Evolutionary conservation across 2,329 filamentous ascomycete genomes (phyloP).

Genomic region (Colletotrichum sp.): DNA sequence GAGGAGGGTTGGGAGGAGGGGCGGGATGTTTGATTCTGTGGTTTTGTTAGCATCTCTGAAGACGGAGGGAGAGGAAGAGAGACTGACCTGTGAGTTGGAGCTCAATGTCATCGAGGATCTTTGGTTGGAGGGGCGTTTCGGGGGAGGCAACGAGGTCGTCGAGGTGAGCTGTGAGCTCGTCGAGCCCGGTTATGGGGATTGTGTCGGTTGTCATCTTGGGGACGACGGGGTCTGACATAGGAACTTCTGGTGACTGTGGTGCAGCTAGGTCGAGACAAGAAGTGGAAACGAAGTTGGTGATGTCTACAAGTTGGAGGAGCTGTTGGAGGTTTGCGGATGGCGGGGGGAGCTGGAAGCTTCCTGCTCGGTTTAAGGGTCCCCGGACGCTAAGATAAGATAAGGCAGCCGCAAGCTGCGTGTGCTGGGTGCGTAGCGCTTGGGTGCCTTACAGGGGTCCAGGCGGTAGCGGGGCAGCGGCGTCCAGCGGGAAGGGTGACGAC

Average conservation of each 20-base stretch:
- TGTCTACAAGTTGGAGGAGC: neutral
- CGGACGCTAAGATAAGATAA: constrained; percentile 17
- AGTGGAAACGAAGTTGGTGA: neutral
- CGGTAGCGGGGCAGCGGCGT: neutral
- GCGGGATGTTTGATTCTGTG: constrained; percentile 55
- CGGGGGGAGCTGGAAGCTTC: neutral
- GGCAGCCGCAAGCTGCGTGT: neutral
- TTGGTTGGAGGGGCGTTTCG: constrained; percentile 45
- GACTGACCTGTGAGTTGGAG: constrained; percentile 59
- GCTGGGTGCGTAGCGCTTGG: neutral
- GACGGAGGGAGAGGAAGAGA: neutral
- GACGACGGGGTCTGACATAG: constrained; percentile 36
- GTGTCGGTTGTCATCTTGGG: constrained; percentile 43
- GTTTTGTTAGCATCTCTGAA: neutral
- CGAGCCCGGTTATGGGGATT: constrained; percentile 55
- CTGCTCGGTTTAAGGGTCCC: constrained; percentile 5
- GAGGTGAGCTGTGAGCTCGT: constrained; percentile 60
- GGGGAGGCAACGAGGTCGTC: constrained; percentile 51
- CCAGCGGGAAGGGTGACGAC: neutral
- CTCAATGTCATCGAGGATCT: constrained; percentile 63
- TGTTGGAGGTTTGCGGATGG: neutral
- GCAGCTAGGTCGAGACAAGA: neutral
- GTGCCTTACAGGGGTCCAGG: neutral
- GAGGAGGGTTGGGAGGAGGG: constrained; percentile 57
- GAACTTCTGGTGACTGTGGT: neutral